Evolutionary conservation across 1,284 basidiomycete genomes (phyloP).

Genomic region (Lentinula novae-zelandiae): DNA sequence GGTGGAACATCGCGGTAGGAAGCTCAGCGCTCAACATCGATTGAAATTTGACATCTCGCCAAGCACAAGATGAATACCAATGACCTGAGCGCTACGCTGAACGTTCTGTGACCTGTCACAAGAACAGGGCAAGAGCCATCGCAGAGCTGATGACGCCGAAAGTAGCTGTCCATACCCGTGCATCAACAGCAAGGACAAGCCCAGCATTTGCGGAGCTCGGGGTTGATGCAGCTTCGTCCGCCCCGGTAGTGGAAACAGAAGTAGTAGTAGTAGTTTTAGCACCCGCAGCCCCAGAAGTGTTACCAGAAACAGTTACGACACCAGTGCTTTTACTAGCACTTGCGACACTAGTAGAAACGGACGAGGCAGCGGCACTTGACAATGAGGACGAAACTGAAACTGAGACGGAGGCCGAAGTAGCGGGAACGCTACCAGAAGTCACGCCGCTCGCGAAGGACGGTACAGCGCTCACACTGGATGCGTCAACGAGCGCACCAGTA

Average conservation of each 20-base stretch:
- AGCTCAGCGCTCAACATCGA: background rate
- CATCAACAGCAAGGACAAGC: slow-evolving; percentile 1
- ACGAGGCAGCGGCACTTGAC: background rate
- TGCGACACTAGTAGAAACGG: background rate
- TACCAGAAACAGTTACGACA: background rate
- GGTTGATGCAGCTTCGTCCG: background rate
- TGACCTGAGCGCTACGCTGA: background rate
- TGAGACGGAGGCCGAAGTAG: slow-evolving; percentile 25
- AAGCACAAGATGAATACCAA: background rate
- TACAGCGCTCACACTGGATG: slow-evolving; percentile 32
- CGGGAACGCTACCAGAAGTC: slow-evolving; percentile 27
- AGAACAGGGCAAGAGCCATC: slow-evolving; percentile 1
- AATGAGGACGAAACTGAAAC: background rate
- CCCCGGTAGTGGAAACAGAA: background rate
- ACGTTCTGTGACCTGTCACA: background rate
- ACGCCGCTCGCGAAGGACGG: slow-evolving; percentile 28
- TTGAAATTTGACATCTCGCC: background rate
- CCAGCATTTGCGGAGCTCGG: background rate
- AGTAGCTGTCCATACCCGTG: background rate
- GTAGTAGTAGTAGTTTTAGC: background rate
- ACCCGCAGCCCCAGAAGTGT: background rate
- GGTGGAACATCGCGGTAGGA: background rate
- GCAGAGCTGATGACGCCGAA: slow-evolving; percentile 3
- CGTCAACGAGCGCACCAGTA: slow-evolving; percentile 52
- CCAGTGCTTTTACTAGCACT: background rate